phyloP scores from a whole-genome alignment of 2,329 filamentous ascomycete genomes.

The Grosmannia serpens region DNA sequence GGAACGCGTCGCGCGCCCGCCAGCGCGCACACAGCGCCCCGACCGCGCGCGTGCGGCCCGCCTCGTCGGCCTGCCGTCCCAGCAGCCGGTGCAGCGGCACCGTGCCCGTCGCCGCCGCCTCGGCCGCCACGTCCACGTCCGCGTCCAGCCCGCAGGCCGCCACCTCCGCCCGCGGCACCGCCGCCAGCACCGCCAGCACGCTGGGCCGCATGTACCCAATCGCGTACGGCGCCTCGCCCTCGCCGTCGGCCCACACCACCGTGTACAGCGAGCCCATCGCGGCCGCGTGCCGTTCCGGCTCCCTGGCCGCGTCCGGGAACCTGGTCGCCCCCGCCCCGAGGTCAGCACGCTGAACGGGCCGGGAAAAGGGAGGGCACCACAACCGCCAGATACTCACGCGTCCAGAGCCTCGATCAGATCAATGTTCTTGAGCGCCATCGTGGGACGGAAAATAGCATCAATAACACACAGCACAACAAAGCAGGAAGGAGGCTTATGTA shows the following conservation, averaged over 20 bases:
- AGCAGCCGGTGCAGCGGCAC: conserved; percentile 55
- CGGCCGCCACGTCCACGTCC: conserved; percentile 5
- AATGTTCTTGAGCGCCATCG: conserved; percentile 13
- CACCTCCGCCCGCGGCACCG: conserved; percentile 46
- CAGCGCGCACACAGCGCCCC: conserved; percentile 52
- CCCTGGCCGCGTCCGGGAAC: conserved; percentile 62
- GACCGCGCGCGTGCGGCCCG: conserved; percentile 47
- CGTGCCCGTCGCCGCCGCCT: conserved; percentile 33
- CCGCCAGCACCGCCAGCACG: conserved; percentile 36
- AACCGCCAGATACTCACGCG: conserved; percentile 12
- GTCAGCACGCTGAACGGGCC: too few relatives aligned
- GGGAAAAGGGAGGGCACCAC: too few relatives aligned
- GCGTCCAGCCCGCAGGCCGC: conserved; percentile 45
- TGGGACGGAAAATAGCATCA: not conserved
- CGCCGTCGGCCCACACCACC: conserved; percentile 47
- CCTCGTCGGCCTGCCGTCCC: conserved; percentile 39
- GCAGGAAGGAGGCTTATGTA: too few relatives aligned
- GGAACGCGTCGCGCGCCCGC: conserved; percentile 59
- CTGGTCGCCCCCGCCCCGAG: conserved; percentile 33
- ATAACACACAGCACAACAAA: not conserved
- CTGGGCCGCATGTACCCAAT: conserved; percentile 49
- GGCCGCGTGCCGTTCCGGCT: conserved; percentile 42
- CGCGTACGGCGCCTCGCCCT: conserved; percentile 43
- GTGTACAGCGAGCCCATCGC: conserved; percentile 55
- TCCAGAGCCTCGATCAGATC: conserved; percentile 16